Conservation (phyloP, 805 yeast genomes). For the Candida anglica region DNA sequence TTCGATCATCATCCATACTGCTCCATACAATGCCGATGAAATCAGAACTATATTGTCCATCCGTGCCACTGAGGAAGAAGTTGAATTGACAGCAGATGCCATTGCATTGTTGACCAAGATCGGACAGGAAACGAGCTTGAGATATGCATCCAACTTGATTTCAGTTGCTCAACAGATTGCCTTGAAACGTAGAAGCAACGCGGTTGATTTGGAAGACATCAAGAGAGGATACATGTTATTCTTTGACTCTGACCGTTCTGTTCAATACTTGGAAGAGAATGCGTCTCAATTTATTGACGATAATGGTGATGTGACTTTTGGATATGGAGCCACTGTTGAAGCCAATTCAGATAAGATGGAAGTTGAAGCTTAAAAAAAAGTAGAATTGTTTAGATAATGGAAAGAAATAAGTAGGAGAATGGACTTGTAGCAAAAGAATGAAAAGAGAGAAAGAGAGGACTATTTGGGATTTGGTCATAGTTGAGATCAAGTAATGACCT, state of each 20-base stretch:
- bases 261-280: conserved; percentile 72
- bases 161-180: conserved; percentile 88
- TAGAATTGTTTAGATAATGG: not conserved
- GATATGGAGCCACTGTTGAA: conserved; percentile 13
- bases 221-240: conserved; percentile 85
- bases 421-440: not conserved
- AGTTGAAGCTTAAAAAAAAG: conserved; percentile 13
- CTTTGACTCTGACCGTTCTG: conserved; percentile 86
- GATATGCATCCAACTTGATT: conserved; percentile 89
- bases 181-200: conserved; percentile 65
- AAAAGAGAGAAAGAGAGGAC: not conserved
- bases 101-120: conserved; percentile 83
- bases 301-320: conserved; percentile 64
- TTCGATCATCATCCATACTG: conserved; percentile 86
- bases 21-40: conserved; percentile 74
- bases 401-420: not conserved
- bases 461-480: not conserved
- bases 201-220: conserved; percentile 75
- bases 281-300: conserved; percentile 73
- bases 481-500: too few species aligned
- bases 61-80: conserved; percentile 93
- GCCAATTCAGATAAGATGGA: conserved; percentile 35
- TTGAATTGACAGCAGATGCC: conserved; percentile 77
- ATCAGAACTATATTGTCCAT: conserved; percentile 81
- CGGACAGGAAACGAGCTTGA: conserved; percentile 83